phyloP scores from a whole-genome alignment of 2,329 filamentous ascomycete species.

The Leptoxyphium fumago region DNA sequence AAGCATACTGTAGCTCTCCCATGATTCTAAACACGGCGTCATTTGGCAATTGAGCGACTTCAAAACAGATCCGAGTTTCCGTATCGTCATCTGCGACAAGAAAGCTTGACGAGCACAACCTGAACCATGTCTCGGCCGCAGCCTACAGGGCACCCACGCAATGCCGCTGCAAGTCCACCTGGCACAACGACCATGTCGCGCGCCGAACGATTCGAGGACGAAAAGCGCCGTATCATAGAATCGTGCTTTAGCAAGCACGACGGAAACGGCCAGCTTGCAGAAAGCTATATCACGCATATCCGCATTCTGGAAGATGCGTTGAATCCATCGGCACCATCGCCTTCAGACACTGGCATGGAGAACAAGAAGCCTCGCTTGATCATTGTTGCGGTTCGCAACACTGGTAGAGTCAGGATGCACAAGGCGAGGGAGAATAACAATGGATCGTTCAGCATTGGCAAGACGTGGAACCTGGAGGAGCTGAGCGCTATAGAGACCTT shows the following conservation, averaged over 20 bases:
- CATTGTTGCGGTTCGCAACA: slow-evolving; percentile 83
- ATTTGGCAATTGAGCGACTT: too few relatives aligned
- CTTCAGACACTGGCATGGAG: slow-evolving; percentile 56
- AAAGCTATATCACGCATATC: slow-evolving; percentile 98
- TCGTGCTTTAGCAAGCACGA: slow-evolving; percentile 91
- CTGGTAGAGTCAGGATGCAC: slow-evolving; percentile 84
- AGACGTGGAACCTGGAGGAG: slow-evolving; percentile 95
- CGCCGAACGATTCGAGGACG: slow-evolving; percentile 88
- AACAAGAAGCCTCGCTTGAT: slow-evolving; percentile 83
- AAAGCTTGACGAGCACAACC: too few relatives aligned
- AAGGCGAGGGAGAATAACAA: slow-evolving; percentile 94
- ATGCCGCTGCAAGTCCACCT: not conserved
- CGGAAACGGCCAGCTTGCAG: slow-evolving; percentile 64
- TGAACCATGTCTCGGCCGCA: not conserved
- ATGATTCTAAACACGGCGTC: too few relatives aligned
- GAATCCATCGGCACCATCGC: slow-evolving; percentile 71
- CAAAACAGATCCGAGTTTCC: too few relatives aligned
- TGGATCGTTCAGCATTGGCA: slow-evolving; percentile 90
- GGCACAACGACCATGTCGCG: slow-evolving; percentile 14
- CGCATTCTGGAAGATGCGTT: slow-evolving; percentile 74
- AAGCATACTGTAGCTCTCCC: too few relatives aligned
- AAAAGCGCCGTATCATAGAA: slow-evolving; percentile 86
- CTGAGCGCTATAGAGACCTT: slow-evolving; percentile 72
- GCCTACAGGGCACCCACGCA: not conserved
- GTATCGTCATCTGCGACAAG: too few relatives aligned